Percentiles rank a stretch among this genome's conserved stretches.
These are phyloP conservation scores for Noccaea caerulescens DNA, from an alignment of 345 rosid species.

Conservation along the genomic window DNA sequence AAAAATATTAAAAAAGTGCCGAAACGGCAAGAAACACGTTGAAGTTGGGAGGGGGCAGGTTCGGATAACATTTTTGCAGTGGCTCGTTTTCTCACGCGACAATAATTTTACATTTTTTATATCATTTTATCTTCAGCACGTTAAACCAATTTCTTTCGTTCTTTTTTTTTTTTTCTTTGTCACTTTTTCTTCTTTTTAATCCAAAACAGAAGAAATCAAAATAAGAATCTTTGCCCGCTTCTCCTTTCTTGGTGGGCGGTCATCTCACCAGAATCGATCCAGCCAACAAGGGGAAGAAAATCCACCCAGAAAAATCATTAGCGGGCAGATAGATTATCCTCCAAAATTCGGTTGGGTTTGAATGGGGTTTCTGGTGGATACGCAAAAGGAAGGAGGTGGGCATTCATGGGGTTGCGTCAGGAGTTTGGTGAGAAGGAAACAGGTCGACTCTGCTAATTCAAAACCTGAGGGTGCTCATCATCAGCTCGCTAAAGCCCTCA, in stretches of 20 bases:
- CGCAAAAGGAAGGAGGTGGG: conserved; percentile 51
- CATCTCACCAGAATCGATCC: too few relatives aligned
- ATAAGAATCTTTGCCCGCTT: too few relatives aligned
- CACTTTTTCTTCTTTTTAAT: too few relatives aligned
- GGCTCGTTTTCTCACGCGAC: conserved; percentile 13
- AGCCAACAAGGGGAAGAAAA: too few relatives aligned
- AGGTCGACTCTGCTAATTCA: conserved; percentile 67
- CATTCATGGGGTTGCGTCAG: conserved; percentile 56
- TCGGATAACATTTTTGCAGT: conserved; percentile 10
- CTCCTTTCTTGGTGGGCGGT: too few relatives aligned
- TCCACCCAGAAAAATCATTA: too few relatives aligned
- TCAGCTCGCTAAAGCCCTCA: conserved; percentile 75
- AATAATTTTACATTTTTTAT: background rate
- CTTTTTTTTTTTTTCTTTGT: too few relatives aligned
- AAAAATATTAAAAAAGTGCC: background rate
- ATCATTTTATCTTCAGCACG: too few relatives aligned
- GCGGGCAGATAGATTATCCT: too few relatives aligned
- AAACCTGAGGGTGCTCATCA: conserved; percentile 36
- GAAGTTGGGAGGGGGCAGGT: background rate
- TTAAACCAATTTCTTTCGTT: too few relatives aligned
- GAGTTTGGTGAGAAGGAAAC: conserved; percentile 75
- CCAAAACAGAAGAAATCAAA: too few relatives aligned
- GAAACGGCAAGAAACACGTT: conserved; percentile 10
- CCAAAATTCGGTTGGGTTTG: too few relatives aligned
- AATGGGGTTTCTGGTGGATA: conserved; percentile 62